Evolutionary conservation across 257 asterid genomes (phyloP), one percentile per base, ranked within the genome.

Genomic region (Penstemon barbatus): DNA sequence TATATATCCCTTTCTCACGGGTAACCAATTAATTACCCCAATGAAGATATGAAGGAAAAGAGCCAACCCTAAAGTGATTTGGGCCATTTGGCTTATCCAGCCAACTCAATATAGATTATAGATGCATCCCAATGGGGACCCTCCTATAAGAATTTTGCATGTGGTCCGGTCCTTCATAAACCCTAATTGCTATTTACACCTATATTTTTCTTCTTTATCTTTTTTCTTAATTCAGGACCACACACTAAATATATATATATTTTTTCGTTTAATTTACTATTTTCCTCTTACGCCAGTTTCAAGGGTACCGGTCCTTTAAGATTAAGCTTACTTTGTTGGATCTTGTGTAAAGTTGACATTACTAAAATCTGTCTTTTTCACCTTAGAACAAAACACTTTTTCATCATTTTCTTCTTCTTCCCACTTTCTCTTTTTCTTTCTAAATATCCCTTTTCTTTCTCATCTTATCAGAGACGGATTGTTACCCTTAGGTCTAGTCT

Each of bases 151-250:
- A 60, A 54, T 56, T 55, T 72, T 67, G 73, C 69, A 66, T 66
- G 84, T 78, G 86, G 83, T 82, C 88, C n/a, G n/a, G n/a, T n/a
- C 82, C 51, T 44, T 46, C 76, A 74, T 71, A 81, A 81, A 81
- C 86, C 86, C 75, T 75, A 77, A 7, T 63, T 18, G 52, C 73
- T 61, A 33, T 74, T 71, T 62, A 57, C 81, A 65, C 74, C 77
- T 60, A 76, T 71, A 82, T 48, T 58, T 71, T 64, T 75, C 78
- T 75, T 66, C 68, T 63, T 66, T 25, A 1, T 52, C 66, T 56
- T 55, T 51, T 70, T 79, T 67, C 76, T 74, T 18, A n/a, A 65
- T 58, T 56, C 66, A 25, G 92, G 96, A 86, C 96, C 96, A 89
- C 96, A 48, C 58, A 0, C 39, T 13, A 43, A 60, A 67, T 70